These are phyloP conservation scores for Aspergillus glaucus DNA, from an alignment of 2,329 filamentous ascomycete genomes.

Conservation along the genomic window DNA sequence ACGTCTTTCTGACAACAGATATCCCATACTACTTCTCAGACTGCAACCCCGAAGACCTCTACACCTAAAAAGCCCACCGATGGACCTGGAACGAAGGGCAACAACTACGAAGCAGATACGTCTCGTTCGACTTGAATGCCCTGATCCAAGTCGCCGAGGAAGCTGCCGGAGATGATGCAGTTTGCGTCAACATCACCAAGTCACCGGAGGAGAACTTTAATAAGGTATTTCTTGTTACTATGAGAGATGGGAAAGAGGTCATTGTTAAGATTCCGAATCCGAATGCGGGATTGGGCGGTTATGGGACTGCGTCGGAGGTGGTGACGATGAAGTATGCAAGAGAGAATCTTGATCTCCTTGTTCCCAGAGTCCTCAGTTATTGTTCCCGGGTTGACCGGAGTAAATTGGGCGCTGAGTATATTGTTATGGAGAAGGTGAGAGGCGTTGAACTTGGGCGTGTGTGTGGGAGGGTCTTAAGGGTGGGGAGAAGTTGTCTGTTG, in stretches of 20 bases:
- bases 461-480: neutral
- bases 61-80: too few species aligned
- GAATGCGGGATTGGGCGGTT: slow-evolving; percentile 1
- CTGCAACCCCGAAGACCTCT: too few species aligned
- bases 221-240: slow-evolving; percentile 2
- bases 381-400: slow-evolving; percentile 4
- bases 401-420: slow-evolving; percentile 8
- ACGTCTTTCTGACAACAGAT: too few species aligned
- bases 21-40: too few species aligned
- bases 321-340: slow-evolving; percentile 6
- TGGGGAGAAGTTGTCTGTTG: too few species aligned
- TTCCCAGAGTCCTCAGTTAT: slow-evolving; percentile 6
- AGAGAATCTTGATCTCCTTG: slow-evolving; percentile 5
- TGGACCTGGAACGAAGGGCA: too few species aligned
- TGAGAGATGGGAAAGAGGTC: slow-evolving; percentile 1
- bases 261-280: slow-evolving; percentile 3
- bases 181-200: neutral
- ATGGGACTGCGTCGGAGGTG: slow-evolving; percentile 4
- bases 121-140: too few species aligned
- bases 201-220: slow-evolving; percentile 3
- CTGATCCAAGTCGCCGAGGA: too few species aligned
- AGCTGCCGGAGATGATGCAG: too few species aligned
- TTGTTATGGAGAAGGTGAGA: slow-evolving; percentile 9
- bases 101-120: too few species aligned
- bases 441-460: slow-evolving; percentile 1